Percentiles rank a stretch among this genome's conserved stretches.
phyloP scores from a whole-genome alignment of 257 asterid species.

The Solanum tarijense region DNA sequence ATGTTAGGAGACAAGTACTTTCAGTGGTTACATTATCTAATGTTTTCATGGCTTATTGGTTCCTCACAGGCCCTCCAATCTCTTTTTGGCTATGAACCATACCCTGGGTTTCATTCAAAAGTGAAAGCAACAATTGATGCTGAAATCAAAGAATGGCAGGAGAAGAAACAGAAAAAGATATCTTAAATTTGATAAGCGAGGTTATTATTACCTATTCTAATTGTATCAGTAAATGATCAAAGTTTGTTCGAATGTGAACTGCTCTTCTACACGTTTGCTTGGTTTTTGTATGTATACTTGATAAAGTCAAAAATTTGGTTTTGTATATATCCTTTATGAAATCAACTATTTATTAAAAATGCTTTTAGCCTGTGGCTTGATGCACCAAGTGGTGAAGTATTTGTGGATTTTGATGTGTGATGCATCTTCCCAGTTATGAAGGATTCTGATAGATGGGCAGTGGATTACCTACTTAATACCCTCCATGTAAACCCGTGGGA shows the following conservation, averaged over 20 bases:
- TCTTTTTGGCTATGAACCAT: constrained; percentile 70
- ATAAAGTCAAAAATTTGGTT: neutral
- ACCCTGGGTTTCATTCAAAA: constrained; percentile 65
- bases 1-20: neutral
- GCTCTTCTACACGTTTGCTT: neutral
- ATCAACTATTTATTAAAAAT: neutral
- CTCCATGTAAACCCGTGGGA: neutral
- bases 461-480: neutral
- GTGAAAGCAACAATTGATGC: constrained; percentile 56
- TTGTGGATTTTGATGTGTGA: neutral
- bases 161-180: constrained; percentile 48
- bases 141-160: constrained; percentile 68
- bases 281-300: neutral
- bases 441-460: neutral
- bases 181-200: constrained; percentile 11
- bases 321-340: neutral
- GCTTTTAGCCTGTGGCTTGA: neutral
- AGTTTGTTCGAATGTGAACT: neutral
- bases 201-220: neutral
- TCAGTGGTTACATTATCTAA: neutral
- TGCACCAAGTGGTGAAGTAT: neutral
- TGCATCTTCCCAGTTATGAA: neutral
- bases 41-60: neutral
- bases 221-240: neutral
- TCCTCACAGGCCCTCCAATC: constrained; percentile 49